phyloP scores from a whole-genome alignment of 352 stramenopile species.

The Bremia lactucae region DNA sequence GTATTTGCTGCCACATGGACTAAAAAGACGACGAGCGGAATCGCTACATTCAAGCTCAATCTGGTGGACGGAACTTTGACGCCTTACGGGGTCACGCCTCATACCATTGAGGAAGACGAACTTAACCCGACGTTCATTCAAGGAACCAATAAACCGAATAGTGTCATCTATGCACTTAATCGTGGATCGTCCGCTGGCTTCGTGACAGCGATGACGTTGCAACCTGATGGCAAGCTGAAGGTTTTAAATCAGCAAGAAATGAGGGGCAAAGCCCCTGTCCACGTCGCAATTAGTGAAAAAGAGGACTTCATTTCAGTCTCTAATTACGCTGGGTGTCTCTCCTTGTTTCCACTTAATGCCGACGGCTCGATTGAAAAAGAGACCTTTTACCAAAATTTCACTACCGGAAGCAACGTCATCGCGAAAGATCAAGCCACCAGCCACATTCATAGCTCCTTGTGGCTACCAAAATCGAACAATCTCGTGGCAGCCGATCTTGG shows the following conservation, averaged over 20 bases:
- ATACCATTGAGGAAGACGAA: conserved; percentile 19
- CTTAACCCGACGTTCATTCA: conserved; percentile 53
- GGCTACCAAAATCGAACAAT: conserved; percentile 27
- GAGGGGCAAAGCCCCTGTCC: conserved; percentile 26
- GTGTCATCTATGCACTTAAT: conserved; percentile 42
- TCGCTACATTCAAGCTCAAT: conserved; percentile 46
- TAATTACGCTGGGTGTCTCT: conserved; percentile 50
- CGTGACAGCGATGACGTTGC: conserved; percentile 30
- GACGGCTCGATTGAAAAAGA: conserved; percentile 29
- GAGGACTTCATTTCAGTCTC: conserved; percentile 40
- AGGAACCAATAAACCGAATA: conserved; percentile 20
- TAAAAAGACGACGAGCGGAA: conserved; percentile 42
- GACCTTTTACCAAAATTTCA: conserved; percentile 34
- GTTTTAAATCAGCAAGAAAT: conserved; percentile 40
- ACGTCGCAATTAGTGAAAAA: conserved; percentile 36
- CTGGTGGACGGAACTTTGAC: conserved; percentile 27
- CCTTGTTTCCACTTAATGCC: conserved; percentile 35
- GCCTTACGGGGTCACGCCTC: conserved; percentile 20
- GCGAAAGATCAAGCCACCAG: conserved; percentile 27
- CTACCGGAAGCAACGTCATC: conserved; percentile 26
- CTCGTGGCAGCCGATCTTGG: conserved; percentile 46
- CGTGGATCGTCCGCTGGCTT: conserved; percentile 35
- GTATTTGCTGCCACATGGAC: conserved; percentile 50
- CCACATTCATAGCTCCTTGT: conserved; percentile 54
- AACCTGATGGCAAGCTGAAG: conserved; percentile 23